A percentile compares a stretch with the other conserved stretches of the same genome.
Evolutionary conservation across 2,329 filamentous ascomycete genomes (phyloP).

Genomic region (Westerdykella ornata): DNA sequence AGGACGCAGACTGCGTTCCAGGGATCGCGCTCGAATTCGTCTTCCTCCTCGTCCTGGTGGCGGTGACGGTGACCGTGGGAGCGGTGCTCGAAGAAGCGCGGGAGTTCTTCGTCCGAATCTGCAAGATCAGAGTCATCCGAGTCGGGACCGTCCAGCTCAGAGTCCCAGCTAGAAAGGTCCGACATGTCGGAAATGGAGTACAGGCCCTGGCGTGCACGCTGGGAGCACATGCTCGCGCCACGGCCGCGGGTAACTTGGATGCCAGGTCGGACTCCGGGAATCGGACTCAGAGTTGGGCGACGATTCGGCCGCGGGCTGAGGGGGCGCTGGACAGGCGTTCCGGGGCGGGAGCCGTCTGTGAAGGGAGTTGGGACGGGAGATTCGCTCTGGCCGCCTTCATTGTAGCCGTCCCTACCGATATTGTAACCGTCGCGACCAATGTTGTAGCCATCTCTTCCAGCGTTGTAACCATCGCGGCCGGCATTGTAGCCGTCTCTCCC

Average conservation of each 20-base stretch:
- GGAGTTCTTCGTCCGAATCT: constrained; percentile 14
- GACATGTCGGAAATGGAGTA: constrained; percentile 27
- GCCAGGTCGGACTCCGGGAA: constrained; percentile 29
- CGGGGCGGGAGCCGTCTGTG: constrained; percentile 29
- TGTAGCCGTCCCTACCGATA: constrained; percentile 7
- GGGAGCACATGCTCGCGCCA: constrained; percentile 24
- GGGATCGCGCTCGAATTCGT: constrained; percentile 45
- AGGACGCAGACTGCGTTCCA: constrained; percentile 59
- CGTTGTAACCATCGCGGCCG: constrained; percentile 19
- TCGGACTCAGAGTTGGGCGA: constrained; percentile 34
- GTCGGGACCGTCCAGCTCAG: constrained; percentile 35
- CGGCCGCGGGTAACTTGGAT: constrained; percentile 30
- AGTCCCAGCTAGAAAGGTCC: constrained; percentile 38
- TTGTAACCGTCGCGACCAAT: constrained; percentile 21
- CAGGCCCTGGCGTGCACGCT: constrained; percentile 26
- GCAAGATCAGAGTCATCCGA: constrained; percentile 24
- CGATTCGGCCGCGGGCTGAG: constrained; percentile 30
- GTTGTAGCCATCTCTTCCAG: constrained; percentile 25
- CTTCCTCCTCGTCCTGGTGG: constrained; percentile 30
- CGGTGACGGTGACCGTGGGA: constrained; percentile 16
- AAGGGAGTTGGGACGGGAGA: constrained; percentile 29
- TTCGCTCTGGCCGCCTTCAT: constrained; percentile 20
- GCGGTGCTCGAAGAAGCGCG: constrained; percentile 17
- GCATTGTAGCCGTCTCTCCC: constrained; percentile 13
- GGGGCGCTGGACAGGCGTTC: constrained; percentile 25